phyloP scores from a whole-genome alignment of 306 rosid genomes.

The Quercus wislizeni region DNA sequence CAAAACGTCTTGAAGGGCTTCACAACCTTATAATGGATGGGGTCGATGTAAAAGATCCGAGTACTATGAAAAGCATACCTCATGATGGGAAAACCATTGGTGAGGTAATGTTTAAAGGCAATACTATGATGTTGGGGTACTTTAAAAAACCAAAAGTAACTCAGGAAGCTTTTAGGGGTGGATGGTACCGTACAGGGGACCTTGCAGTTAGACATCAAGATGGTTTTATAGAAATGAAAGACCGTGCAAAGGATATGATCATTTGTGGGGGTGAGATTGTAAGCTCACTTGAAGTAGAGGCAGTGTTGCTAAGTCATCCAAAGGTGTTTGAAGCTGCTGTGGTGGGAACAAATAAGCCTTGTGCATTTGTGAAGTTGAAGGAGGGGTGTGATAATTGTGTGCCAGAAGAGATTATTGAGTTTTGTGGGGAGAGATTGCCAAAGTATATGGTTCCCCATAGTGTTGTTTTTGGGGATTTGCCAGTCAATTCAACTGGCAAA shows the following conservation, averaged over 20 bases:
- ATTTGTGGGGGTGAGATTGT: conserved; percentile 35
- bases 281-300: conserved; percentile 75
- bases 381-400: conserved; percentile 32
- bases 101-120: conserved; percentile 71
- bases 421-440: conserved; percentile 53
- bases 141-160: conserved; percentile 42
- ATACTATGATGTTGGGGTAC: conserved; percentile 66
- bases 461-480: conserved; percentile 71
- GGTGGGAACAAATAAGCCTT: conserved; percentile 47
- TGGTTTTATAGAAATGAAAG: conserved; percentile 69
- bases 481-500: conserved; percentile 75
- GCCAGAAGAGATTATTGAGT: conserved; percentile 47
- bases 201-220: conserved; percentile 44
- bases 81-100: conserved; percentile 71
- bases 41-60: conserved; percentile 69
- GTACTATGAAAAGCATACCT: conserved; percentile 52
- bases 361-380: conserved; percentile 61
- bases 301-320: conserved; percentile 66
- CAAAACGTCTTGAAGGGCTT: conserved; percentile 22
- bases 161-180: conserved; percentile 50
- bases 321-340: conserved; percentile 69
- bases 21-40: conserved; percentile 39
- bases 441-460: conserved; percentile 62
- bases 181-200: conserved; percentile 85
- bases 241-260: conserved; percentile 59